Base-by-base conservation (phyloP, 345 rosid genomes). In the Eucalyptus curtisii region DNA sequence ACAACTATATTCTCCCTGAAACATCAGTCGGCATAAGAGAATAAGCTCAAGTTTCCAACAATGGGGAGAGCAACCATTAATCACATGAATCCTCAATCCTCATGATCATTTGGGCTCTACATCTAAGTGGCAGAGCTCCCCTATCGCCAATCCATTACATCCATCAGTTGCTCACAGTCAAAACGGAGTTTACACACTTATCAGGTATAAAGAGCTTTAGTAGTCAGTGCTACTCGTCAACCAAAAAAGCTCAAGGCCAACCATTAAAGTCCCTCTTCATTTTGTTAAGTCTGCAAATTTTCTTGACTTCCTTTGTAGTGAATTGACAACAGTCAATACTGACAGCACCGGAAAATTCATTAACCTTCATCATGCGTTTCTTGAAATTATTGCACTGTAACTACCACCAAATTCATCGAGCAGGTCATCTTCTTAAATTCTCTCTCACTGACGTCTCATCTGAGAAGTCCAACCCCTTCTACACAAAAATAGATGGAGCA, bases 321-420 rank as follows among this genome's bases (percentile, higher is more conserved):
- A 40, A 76, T 76, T 76, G 84, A 76, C 47, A 3, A 10, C 15
- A 20, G 47, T 20, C 5, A 0, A 37, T 22, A 71, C 14, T 0
- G 2, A 1, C 8, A 0, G 27, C 82, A 76, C 40, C 81, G 0
- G 80, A 31, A 33, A 68, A 68, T 31, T n/a, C 45, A 37, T 37
- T 37, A 71, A 19, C 81, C 42, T 37, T 5, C 81, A 37, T 37
- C 45, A 33, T 10, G 25, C 11, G 25, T 17, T 71, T 71, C 81
- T 71, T 0, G 5, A 71, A 37, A 11, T 37, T 10, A 40, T 76
- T 40, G 82, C 15, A 76, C 42, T 22, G 27, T 76, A 20, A 20
- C 15, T 76, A 40, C 47, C 27, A 76, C 82, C 47, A 19, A 40
- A 76, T 22, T 20, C 15, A 40, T 5, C 27, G 1, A 68, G 13